Conservation (phyloP, 345 rosid species). For the Iberis pinnata region DNA sequence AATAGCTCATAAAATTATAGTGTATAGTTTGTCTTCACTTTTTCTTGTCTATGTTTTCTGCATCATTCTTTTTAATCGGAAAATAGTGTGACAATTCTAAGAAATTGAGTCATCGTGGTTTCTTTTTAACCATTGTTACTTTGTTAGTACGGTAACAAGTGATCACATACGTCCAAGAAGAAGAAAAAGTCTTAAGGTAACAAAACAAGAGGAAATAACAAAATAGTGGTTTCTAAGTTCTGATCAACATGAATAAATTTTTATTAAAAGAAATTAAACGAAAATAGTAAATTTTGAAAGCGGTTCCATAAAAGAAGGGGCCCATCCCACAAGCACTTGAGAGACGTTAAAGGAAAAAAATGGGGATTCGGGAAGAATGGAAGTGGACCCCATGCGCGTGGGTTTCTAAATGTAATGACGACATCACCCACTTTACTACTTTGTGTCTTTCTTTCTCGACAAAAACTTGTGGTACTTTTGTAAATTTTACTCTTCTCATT, state of each 20-base stretch:
- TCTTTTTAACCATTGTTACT: not conserved
- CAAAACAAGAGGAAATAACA: not conserved
- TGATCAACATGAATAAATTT: no score
- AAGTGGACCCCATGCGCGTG: conserved; percentile 22
- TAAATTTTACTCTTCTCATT: not conserved
- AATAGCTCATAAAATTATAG: no score
- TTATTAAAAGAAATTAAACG: no score
- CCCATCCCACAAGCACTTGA: conserved; percentile 27
- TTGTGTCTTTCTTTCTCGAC: not conserved
- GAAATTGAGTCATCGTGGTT: no score
- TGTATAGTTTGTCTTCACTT: no score
- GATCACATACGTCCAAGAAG: not conserved
- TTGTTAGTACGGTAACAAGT: not conserved
- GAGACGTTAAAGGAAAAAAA: conserved; percentile 23
- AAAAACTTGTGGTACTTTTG: no score
- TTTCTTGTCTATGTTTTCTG: no score
- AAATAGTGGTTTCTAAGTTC: conserved; percentile 8
- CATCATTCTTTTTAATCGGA: no score
- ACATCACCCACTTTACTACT: conserved; percentile 3
- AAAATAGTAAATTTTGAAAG: not conserved
- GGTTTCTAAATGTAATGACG: conserved; percentile 24
- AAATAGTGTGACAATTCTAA: no score
- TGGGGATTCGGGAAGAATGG: conserved; percentile 18
- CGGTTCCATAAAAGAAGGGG: conserved; percentile 19
- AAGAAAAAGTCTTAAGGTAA: not conserved